Evolutionary conservation across 2,329 filamentous ascomycete species (phyloP), one percentile per base, ranked within the genome.

Genomic region (Xylariaceae sp.): DNA sequence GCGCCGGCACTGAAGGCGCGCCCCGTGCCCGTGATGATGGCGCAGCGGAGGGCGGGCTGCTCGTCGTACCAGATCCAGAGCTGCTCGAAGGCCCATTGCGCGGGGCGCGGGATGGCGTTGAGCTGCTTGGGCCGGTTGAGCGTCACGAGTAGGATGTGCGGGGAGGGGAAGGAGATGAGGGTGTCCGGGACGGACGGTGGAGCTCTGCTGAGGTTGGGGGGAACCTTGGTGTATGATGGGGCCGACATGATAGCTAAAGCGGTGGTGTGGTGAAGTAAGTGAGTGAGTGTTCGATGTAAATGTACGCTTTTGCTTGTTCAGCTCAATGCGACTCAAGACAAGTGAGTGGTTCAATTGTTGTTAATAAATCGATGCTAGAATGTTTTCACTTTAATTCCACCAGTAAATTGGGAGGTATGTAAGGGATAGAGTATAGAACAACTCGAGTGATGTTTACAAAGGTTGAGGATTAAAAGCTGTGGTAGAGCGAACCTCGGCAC

Each of bases 1-100:
- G 81, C 81, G 14, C 83, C 83, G 0, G 82, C 80, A 61, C 81
- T 86, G 57, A 87, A 87, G 0, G 82, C 80, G 8, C 80, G 69
- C 0, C 81, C 82, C 0, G 68, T 66, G 17, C 83, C 83, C 1
- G 82, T 85, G 37, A 87, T 59, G 2, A 87, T 72, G 37, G 79
- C 82, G 58, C 79, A 81, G 37, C 77, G 76, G 37, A 86, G 72
- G 2, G 64, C 64, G 1, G 80, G 76, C 62, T 86, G 76, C n/a
- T 58, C 60, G 58, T 87, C 83, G 62, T 78, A 84, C 76, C 80
- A 85, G 14, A 67, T 60, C 70, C 74, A 83, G 5, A 80, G 67
- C 1, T 53, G 49, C 47, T 70, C 69, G 27, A 82, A 69, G 42
- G 70, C 69, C 44, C 65, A 62, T 63, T 82, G 77, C 58, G 71